Evolutionary conservation across 495 filamentous ascomycete species (phyloP).

Genomic region (Neurospora sp.): DNA sequence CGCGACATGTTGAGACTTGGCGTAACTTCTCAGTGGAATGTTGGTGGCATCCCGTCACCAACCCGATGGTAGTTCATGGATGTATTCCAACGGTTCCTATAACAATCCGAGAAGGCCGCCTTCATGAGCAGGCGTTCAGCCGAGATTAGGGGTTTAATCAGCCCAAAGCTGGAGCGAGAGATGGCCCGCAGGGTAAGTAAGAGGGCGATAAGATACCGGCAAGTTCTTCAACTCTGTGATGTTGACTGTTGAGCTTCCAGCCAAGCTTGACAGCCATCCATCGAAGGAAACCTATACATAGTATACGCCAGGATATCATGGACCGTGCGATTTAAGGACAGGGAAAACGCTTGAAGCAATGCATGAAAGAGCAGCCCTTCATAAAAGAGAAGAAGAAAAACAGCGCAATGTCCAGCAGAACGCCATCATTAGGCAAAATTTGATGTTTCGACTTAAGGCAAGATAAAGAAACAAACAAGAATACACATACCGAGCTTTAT

Average conservation of each 20-base stretch:
- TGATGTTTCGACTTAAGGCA: neutral
- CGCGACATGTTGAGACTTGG: neutral
- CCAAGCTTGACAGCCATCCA: neutral
- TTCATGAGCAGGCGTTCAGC: neutral
- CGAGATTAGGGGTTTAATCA: neutral
- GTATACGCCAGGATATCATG: neutral
- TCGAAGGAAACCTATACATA: neutral
- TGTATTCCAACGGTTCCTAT: neutral
- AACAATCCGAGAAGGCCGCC: neutral
- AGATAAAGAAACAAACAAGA: neutral
- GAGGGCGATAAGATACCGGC: neutral
- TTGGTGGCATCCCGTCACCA: neutral
- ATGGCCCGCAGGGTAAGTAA: neutral
- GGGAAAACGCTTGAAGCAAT: neutral
- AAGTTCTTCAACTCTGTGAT: neutral
- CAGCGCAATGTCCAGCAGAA: neutral
- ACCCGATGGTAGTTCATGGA: neutral
- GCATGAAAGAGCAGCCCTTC: neutral
- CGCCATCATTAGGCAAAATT: neutral
- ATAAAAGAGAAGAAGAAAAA: neutral
- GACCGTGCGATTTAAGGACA: neutral
- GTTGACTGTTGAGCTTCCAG: neutral
- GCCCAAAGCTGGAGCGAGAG: neutral
- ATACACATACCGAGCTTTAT: neutral
- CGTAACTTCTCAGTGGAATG: neutral